Evolutionary conservation across 139 green algal species (phyloP), one percentile per base, ranked within the genome.

Genomic region (Coelastrella sp.): DNA sequence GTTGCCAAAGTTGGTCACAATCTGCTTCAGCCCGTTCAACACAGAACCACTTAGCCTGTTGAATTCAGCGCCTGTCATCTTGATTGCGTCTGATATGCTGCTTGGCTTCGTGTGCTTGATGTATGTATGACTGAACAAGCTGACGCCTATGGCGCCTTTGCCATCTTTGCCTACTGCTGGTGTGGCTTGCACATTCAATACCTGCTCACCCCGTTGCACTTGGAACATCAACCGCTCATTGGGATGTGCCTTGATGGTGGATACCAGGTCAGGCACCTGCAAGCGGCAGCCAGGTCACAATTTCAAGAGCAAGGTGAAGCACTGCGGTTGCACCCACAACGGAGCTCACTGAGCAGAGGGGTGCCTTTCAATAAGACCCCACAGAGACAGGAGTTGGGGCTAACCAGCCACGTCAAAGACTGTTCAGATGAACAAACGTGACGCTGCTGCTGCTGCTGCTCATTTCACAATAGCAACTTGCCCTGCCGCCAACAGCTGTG

Each of bases 1-100:
- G 49, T 87, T 58, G 4, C 57, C 59, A 70, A 98, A 98, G 92
- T 98, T 97, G 68, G 92, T 97, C 20, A 97, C 25, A 60, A 98
- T 95, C 87, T 95, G 87, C 60, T 87, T 92, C 61, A 98, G 92
- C 72, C 96, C 96, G 83, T 84, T 87, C 0, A 90, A 27, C 59
- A 97, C 95, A 4, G 92, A 93, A 27, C 73, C 66, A 0, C 83
- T 35, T 49, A 98, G 91, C 87, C 94, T 90, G 79, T 63, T 88
- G 81, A 97, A 97, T 92, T 96, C 93, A 1, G 63, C 17, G 10
- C 82, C 15, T 20, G 94, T 88, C 58, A 94, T 88, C 25, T 9
- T 56, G 24, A 94, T 12, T 9, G 76, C 58, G 25, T 97, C 92
- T 5, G 84, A 49, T 0, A 89, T 20, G 75, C 91, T 85, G 9